Evolutionary conservation across 257 asterid species (phyloP).

Genomic region (Solanum habrochaites): DNA sequence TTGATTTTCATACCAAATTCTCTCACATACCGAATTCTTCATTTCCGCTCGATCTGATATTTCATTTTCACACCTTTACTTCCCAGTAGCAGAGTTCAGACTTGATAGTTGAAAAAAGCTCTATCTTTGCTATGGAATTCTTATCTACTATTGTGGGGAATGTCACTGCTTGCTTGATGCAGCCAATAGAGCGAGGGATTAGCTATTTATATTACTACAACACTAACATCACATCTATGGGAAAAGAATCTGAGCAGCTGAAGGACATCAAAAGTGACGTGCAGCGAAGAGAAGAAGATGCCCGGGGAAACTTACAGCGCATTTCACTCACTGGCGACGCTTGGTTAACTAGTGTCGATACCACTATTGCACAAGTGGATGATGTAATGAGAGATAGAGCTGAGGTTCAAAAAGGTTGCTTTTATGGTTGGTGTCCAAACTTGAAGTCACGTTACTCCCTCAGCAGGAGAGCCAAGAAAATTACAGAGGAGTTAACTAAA

Average conservation of each 20-base stretch:
- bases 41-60: too few species aligned
- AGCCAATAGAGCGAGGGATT: neutral
- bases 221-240: neutral
- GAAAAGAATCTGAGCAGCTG: neutral
- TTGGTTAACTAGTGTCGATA: neutral
- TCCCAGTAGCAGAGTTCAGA: too few species aligned
- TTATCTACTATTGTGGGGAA: neutral
- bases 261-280: neutral
- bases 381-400: neutral
- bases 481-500: neutral
- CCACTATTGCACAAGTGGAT: neutral
- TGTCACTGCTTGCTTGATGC: neutral
- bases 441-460: neutral
- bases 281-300: neutral
- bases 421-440: neutral
- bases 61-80: neutral
- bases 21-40: too few species aligned
- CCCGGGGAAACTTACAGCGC: neutral
- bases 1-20: too few species aligned
- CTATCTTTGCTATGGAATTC: neutral
- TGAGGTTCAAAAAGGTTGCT: neutral
- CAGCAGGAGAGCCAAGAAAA: neutral
- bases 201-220: neutral
- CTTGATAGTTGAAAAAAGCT: too few species aligned
- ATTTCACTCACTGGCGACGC: neutral